Evolutionary conservation across 805 yeast species (phyloP).

Genomic region (Ogataea trehalophila): DNA sequence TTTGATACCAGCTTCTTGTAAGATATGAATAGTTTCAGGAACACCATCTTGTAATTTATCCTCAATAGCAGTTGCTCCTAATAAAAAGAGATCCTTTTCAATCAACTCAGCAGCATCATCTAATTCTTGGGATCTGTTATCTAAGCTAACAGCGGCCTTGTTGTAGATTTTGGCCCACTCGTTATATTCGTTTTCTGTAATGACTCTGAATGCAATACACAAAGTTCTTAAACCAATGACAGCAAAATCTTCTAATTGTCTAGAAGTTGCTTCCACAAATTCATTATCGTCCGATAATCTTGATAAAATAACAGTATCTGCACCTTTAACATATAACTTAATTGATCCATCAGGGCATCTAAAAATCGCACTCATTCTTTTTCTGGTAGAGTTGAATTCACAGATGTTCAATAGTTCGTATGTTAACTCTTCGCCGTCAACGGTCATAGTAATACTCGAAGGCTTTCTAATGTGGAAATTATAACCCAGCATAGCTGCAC

Average conservation of each 20-base stretch:
- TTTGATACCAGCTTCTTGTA: constrained; percentile 95
- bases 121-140: constrained; percentile 65
- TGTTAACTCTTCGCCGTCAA: constrained; percentile 45
- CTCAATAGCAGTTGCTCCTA: constrained; percentile 98
- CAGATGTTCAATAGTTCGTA: constrained; percentile 86
- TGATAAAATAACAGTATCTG: constrained; percentile 92
- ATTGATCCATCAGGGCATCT: constrained; percentile 92
- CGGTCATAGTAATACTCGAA: constrained; percentile 63
- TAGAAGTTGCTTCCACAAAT: constrained; percentile 75
- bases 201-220: constrained; percentile 82
- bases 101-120: constrained; percentile 88
- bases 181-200: constrained; percentile 72
- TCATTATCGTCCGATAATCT: constrained; percentile 69
- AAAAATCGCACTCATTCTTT: constrained; percentile 94
- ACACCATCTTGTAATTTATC: constrained; percentile 98
- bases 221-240: constrained; percentile 92
- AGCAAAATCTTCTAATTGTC: constrained; percentile 94
- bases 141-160: constrained; percentile 78
- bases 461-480: constrained; percentile 84
- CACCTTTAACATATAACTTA: constrained; percentile 90
- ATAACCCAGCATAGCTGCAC: constrained; percentile 88
- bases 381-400: constrained; percentile 95
- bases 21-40: constrained; percentile 92
- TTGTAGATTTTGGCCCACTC: constrained; percentile 65
- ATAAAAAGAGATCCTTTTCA: constrained; percentile 69